Percentiles rank a stretch among this genome's conserved stretches.
phyloP scores from a whole-genome alignment of 306 rosid species.

The Cyclanthera cordifolia region DNA sequence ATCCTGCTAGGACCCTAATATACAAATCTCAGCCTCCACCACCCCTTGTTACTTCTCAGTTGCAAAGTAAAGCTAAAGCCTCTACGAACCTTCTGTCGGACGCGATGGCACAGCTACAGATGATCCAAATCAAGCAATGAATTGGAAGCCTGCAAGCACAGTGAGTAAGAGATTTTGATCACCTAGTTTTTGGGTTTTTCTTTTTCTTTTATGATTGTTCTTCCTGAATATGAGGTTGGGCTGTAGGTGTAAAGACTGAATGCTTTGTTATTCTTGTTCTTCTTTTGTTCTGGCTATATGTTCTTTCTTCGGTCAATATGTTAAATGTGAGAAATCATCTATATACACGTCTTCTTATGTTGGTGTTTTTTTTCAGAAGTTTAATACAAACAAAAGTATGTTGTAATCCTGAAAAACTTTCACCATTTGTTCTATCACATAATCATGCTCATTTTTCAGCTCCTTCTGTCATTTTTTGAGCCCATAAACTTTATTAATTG shows the following conservation, averaged over 20 bases:
- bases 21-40: constrained; percentile 69
- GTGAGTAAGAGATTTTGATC: neutral
- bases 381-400: no score
- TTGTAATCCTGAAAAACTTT: no score
- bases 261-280: neutral
- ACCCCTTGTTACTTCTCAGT: constrained; percentile 26
- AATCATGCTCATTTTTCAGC: no score
- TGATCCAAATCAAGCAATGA: constrained; percentile 18
- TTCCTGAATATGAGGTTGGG: neutral
- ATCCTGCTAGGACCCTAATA: constrained; percentile 27
- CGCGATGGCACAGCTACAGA: constrained; percentile 27
- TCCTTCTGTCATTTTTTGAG: no score
- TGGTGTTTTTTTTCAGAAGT: no score
- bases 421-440: no score
- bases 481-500: no score
- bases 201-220: neutral
- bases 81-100: constrained; percentile 12
- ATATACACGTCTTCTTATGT: neutral
- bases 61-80: constrained; percentile 22
- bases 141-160: neutral
- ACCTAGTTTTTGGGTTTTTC: neutral
- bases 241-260: constrained; percentile 5
- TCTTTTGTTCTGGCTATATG: neutral
- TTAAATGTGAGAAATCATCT: neutral
- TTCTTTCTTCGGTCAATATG: neutral